Conservation (phyloP, 1,284 basidiomycete species). For the Marasmius tenuissimus region DNA sequence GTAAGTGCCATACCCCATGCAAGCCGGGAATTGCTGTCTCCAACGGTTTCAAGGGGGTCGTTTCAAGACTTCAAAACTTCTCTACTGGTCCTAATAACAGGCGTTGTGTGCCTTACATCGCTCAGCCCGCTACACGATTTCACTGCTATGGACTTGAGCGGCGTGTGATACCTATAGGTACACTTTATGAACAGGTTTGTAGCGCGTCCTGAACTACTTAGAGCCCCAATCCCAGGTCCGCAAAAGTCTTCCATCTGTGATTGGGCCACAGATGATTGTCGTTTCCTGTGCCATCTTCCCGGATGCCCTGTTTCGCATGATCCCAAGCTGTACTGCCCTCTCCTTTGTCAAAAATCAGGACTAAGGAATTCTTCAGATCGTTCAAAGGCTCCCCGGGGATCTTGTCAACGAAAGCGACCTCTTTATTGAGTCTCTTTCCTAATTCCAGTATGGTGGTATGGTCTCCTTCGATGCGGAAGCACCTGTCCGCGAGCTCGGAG, state of each 20-base stretch:
- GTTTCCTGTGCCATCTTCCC: not conserved
- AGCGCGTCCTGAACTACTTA: not conserved
- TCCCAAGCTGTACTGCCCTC: slow-evolving; percentile 23
- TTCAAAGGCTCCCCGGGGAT: slow-evolving; percentile 19
- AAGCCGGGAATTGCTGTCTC: too few species aligned
- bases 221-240: not conserved
- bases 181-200: too few species aligned
- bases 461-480: slow-evolving; percentile 28
- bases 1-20: too few species aligned
- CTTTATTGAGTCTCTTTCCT: slow-evolving; percentile 16
- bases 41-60: too few species aligned
- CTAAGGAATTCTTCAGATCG: slow-evolving; percentile 14
- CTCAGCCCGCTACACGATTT: too few species aligned
- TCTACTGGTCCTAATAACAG: too few species aligned
- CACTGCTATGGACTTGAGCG: too few species aligned
- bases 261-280: not conserved
- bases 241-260: not conserved
- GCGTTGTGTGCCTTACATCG: too few species aligned
- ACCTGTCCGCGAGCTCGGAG: slow-evolving; percentile 18
- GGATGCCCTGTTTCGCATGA: not conserved
- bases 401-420: slow-evolving; percentile 17
- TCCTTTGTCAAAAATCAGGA: slow-evolving; percentile 16
- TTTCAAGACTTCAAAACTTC: too few species aligned
- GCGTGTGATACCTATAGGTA: too few species aligned
- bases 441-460: slow-evolving; percentile 23